phyloP scores from a whole-genome alignment of 2,329 filamentous ascomycete species.

The Rhytidhysteron rufulum region DNA sequence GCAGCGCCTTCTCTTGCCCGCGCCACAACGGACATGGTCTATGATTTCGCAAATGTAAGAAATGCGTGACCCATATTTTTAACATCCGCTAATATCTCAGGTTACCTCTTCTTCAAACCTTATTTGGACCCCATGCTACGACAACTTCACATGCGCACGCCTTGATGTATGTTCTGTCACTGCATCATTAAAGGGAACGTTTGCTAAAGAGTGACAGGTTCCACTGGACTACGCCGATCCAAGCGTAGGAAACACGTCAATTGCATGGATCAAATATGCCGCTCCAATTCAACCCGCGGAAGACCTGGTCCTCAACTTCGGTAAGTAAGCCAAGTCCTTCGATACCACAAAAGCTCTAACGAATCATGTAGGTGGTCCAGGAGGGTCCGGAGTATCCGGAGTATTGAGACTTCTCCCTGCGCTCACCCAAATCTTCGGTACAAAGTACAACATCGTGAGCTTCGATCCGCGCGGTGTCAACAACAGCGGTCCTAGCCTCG shows the following conservation, averaged over 20 bases:
- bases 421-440: slow-evolving; percentile 9
- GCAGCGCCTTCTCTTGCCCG: too few relatives aligned
- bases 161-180: background rate
- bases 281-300: background rate
- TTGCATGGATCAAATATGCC: background rate
- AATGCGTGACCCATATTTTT: too few relatives aligned
- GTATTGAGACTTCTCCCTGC: slow-evolving; percentile 12
- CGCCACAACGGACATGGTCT: too few relatives aligned
- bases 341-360: background rate
- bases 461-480: slow-evolving; percentile 43
- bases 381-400: slow-evolving; percentile 39
- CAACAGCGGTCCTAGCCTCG: slow-evolving; percentile 27
- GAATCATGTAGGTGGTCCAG: slow-evolving; percentile 35
- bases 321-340: background rate
- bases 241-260: background rate
- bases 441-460: slow-evolving; percentile 37
- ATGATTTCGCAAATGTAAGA: too few relatives aligned
- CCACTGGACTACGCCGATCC: background rate
- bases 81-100: too few relatives aligned
- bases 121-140: background rate
- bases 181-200: background rate
- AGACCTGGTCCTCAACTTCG: background rate
- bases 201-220: background rate
- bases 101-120: background rate
- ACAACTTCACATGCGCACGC: background rate